Conservation (phyloP, 192 early-diverging fungal species). For the Mortierella hygrophila region DNA sequence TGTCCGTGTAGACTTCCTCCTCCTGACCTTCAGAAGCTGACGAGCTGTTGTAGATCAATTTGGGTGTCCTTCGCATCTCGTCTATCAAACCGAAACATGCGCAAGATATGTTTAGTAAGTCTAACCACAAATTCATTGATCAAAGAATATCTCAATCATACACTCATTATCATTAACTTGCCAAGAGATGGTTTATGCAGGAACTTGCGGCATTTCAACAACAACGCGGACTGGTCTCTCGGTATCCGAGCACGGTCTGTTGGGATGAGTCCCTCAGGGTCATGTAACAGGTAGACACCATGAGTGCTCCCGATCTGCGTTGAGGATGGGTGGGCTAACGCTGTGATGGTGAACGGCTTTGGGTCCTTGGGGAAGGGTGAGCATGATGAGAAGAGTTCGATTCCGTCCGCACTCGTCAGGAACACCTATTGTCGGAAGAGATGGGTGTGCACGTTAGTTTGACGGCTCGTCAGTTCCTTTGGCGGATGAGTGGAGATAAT, state of each 20-base stretch:
- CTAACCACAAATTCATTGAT: too few relatives aligned
- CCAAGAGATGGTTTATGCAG: constrained; percentile 57
- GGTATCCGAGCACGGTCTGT: constrained; percentile 16
- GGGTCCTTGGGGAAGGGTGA: constrained; percentile 25
- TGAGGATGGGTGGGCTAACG: constrained; percentile 58
- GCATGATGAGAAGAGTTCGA: constrained; percentile 44
- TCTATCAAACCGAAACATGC: neutral
- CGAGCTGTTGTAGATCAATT: neutral
- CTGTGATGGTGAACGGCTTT: constrained; percentile 44
- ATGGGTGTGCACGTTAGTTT: neutral
- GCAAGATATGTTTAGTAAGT: neutral
- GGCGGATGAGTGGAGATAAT: neutral
- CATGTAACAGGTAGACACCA: constrained; percentile 56
- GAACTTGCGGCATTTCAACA: constrained; percentile 45
- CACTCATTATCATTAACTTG: neutral
- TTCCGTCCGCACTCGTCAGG: constrained; percentile 51
- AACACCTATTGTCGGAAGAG: constrained; percentile 24
- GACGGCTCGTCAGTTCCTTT: neutral
- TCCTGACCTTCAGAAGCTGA: neutral
- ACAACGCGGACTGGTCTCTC: constrained; percentile 27
- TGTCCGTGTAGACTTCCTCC: constrained; percentile 56
- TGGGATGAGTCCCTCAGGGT: constrained; percentile 11
- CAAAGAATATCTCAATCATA: neutral
- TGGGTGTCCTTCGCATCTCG: constrained; percentile 19
- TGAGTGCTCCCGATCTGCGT: constrained; percentile 52